These are phyloP conservation scores for Gnomoniopsis smithogilvyi DNA, from an alignment of 2,329 filamentous ascomycete genomes.

Conservation along the genomic window DNA sequence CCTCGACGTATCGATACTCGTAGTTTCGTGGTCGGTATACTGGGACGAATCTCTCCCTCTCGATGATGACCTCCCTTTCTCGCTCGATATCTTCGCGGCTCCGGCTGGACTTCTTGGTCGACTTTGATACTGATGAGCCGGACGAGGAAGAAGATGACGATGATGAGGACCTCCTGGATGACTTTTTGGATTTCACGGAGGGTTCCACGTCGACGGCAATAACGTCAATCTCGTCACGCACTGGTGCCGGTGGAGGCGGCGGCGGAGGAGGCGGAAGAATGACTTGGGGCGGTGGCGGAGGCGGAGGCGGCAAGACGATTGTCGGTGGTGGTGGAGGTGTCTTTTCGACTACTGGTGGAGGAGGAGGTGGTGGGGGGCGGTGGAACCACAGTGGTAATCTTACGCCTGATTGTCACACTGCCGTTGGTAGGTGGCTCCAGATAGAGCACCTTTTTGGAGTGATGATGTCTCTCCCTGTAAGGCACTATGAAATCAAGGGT, in stretches of 20 bases:
- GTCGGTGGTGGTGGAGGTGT: slow-evolving; percentile 11
- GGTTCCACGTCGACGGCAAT: slow-evolving; percentile 27
- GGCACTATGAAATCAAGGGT: neutral
- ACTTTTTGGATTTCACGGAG: slow-evolving; percentile 13
- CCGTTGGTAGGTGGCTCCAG: slow-evolving; percentile 38
- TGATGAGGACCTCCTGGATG: slow-evolving; percentile 2
- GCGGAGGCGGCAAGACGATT: slow-evolving; percentile 22
- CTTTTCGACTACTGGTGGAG: slow-evolving; percentile 19
- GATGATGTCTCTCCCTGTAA: slow-evolving; percentile 18
- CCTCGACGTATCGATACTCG: slow-evolving; percentile 53
- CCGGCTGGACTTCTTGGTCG: slow-evolving; percentile 15
- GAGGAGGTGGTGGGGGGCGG: slow-evolving; percentile 27
- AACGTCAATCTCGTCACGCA: slow-evolving; percentile 25
- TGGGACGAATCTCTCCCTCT: slow-evolving; percentile 48
- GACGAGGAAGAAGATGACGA: slow-evolving; percentile 10
- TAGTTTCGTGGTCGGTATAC: slow-evolving; percentile 37
- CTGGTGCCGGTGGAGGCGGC: slow-evolving; percentile 19
- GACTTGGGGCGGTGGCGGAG: slow-evolving; percentile 19
- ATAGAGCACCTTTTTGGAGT: slow-evolving; percentile 40
- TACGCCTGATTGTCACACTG: slow-evolving; percentile 32
- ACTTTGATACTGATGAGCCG: slow-evolving; percentile 11
- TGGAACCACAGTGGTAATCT: slow-evolving; percentile 37
- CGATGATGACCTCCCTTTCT: slow-evolving; percentile 45
- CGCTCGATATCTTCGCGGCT: slow-evolving; percentile 20
- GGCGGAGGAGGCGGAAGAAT: slow-evolving; percentile 17